phyloP scores from a whole-genome alignment of 2,329 filamentous ascomycete genomes.

The Fusarium siculi region DNA sequence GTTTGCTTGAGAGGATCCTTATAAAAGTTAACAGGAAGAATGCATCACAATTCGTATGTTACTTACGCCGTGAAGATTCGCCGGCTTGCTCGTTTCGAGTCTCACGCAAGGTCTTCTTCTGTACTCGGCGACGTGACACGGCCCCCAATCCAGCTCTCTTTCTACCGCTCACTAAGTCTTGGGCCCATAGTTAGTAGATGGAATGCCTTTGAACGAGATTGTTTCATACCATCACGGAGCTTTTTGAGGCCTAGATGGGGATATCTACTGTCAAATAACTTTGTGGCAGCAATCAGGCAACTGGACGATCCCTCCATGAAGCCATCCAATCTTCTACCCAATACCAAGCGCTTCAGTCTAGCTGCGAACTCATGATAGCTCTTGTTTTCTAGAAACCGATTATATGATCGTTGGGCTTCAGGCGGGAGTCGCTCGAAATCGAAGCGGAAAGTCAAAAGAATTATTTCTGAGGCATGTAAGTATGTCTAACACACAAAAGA shows the following conservation, averaged over 20 bases:
- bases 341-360: conserved; percentile 25
- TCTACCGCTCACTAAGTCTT: neutral
- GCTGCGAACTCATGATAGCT: conserved; percentile 10
- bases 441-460: conserved; percentile 17
- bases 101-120: neutral
- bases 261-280: conserved; percentile 39
- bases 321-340: conserved; percentile 24
- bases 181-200: neutral
- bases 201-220: neutral
- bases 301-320: conserved; percentile 22
- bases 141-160: neutral
- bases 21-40: neutral
- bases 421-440: conserved; percentile 26
- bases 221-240: conserved; percentile 25
- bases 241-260: conserved; percentile 15
- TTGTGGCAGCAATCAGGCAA: conserved; percentile 16
- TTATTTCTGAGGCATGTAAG: conserved; percentile 23
- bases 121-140: neutral
- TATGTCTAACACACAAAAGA: neutral
- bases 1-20: neutral
- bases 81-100: neutral
- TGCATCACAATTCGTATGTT: neutral
- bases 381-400: conserved; percentile 11
- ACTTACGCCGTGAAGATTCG: neutral
- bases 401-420: conserved; percentile 18